Percentiles rank a stretch among this genome's conserved stretches.
These are phyloP conservation scores for Suillus subluteus DNA, from an alignment of 768 basidiomycete species.

Conservation along the genomic window DNA sequence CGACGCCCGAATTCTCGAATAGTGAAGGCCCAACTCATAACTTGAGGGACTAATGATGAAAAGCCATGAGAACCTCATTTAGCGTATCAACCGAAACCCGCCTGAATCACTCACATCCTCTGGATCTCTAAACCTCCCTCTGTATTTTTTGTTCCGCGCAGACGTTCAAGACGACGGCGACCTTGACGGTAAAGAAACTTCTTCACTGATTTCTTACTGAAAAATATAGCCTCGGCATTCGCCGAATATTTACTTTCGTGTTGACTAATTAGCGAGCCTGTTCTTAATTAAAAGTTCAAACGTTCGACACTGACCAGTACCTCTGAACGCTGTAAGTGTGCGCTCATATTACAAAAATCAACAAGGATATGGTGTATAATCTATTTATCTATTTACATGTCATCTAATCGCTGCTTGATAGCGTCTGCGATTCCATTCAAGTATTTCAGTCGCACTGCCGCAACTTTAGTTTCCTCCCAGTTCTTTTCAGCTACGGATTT, in stretches of 20 bases:
- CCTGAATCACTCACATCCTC: background rate
- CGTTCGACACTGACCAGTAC: no score
- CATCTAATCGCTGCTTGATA: slow-evolving; percentile 18
- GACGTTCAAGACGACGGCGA: background rate
- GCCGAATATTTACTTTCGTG: background rate
- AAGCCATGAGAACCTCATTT: background rate
- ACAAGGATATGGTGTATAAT: background rate
- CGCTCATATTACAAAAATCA: no score
- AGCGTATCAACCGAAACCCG: background rate
- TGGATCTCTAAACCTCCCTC: background rate
- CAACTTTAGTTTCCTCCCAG: slow-evolving; percentile 59
- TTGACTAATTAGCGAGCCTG: no score
- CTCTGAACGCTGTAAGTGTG: no score
- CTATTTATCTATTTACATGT: slow-evolving; percentile 8
- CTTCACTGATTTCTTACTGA: background rate
- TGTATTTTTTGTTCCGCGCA: background rate
- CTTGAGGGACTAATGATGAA: slow-evolving; percentile 20
- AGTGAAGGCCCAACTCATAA: slow-evolving; percentile 52
- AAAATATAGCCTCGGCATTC: slow-evolving; percentile 2
- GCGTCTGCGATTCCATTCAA: slow-evolving; percentile 60
- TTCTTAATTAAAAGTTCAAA: no score
- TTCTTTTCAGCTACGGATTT: slow-evolving; percentile 51
- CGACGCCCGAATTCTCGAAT: slow-evolving; percentile 49
- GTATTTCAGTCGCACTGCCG: slow-evolving; percentile 75
- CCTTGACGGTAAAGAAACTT: background rate